Conservation (phyloP, 805 yeast species). For the Suhomyces tanzawaensis region DNA sequence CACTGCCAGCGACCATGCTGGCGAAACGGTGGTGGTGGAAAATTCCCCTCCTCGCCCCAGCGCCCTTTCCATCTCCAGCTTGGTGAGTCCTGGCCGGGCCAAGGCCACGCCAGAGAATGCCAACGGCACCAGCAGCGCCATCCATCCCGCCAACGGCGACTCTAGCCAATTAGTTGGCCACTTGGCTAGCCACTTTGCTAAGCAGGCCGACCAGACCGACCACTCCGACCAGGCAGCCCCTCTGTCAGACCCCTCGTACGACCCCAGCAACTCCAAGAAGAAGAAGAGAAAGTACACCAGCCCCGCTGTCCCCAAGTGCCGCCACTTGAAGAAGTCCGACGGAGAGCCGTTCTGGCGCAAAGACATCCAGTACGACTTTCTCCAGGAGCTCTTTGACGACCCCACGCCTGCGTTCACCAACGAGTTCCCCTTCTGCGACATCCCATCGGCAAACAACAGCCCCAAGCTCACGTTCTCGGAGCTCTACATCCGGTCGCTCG, state of each 20-base stretch:
- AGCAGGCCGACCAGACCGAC: background rate
- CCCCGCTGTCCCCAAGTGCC: constrained; percentile 25
- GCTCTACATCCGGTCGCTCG: constrained; percentile 74
- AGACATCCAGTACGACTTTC: constrained; percentile 83
- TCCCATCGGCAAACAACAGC: constrained; percentile 31
- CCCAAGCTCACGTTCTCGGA: constrained; percentile 75
- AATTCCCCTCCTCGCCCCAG: background rate
- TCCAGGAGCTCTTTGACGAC: constrained; percentile 63
- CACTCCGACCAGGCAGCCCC: background rate
- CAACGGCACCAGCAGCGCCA: background rate
- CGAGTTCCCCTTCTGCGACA: constrained; percentile 46
- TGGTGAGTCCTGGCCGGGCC: constrained; percentile 5
- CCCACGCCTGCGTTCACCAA: constrained; percentile 65
- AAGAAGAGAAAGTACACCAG: constrained; percentile 18
- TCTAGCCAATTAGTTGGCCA: background rate
- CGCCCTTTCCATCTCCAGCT: constrained; percentile 10
- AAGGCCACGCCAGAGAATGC: background rate
- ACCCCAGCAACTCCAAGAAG: constrained; percentile 7
- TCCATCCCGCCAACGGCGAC: background rate
- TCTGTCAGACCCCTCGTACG: background rate
- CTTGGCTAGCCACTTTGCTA: too few species aligned
- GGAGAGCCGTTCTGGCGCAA: constrained; percentile 89
- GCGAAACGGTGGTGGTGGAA: background rate
- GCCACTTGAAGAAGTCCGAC: constrained; percentile 81
- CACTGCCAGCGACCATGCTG: background rate